Conservation (phyloP, 495 filamentous ascomycete species). For the Penicillium subrubescens region DNA sequence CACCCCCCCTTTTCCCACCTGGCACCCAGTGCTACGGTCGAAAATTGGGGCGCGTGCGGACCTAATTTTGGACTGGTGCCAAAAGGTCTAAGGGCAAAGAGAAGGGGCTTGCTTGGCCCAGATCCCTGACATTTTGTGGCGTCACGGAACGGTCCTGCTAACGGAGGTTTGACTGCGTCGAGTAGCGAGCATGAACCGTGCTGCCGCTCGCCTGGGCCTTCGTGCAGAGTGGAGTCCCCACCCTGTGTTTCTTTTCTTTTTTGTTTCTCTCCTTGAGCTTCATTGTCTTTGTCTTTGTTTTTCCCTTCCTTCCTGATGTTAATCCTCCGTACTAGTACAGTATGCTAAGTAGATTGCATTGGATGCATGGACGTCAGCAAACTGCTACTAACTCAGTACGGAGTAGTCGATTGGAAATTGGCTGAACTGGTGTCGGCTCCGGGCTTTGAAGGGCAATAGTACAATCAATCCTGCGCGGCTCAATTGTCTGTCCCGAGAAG, state of each 20-base stretch:
- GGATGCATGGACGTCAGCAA: neutral
- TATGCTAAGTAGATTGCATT: neutral
- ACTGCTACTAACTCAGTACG: neutral
- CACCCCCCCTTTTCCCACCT: conserved; percentile 19
- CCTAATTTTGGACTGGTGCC: conserved; percentile 9
- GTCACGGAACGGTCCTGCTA: conserved; percentile 17
- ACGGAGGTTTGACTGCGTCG: conserved; percentile 31
- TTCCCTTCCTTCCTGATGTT: neutral
- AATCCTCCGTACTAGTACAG: neutral
- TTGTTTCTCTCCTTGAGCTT: neutral
- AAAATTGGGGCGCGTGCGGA: conserved; percentile 11
- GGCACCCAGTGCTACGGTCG: neutral
- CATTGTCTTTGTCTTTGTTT: neutral
- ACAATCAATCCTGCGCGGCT: conserved; percentile 3
- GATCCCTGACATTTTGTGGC: conserved; percentile 26
- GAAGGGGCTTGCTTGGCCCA: conserved; percentile 2
- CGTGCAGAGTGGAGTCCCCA: conserved; percentile 8
- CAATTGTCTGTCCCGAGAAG: neutral
- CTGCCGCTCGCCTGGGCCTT: conserved; percentile 13
- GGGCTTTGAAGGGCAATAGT: neutral
- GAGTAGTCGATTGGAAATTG: neutral
- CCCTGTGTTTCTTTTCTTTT: neutral
- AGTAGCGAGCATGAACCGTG: conserved; percentile 27
- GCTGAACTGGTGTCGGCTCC: neutral
- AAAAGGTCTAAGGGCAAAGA: neutral